Conservation (phyloP, 306 rosid species). For the Dalbergia cochinchinensis region DNA sequence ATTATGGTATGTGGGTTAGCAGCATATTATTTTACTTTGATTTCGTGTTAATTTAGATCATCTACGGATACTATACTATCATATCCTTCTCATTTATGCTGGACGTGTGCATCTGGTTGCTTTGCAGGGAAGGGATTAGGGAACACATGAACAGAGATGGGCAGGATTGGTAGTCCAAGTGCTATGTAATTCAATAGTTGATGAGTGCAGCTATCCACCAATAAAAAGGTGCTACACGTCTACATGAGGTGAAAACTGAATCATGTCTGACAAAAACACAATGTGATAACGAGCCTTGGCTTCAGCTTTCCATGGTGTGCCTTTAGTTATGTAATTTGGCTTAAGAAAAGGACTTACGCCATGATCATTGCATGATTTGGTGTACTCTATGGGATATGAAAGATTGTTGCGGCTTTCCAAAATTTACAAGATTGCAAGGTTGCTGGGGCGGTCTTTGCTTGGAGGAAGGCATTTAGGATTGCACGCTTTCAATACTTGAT, state of each 20-base stretch:
- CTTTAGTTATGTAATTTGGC: slow-evolving; percentile 4
- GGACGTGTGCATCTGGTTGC: too few species aligned
- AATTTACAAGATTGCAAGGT: slow-evolving; percentile 7
- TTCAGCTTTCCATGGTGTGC: not conserved
- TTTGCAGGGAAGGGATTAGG: too few species aligned
- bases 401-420: slow-evolving; percentile 8
- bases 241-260: slow-evolving; percentile 20
- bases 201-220: not conserved
- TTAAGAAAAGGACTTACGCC: not conserved
- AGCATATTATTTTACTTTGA: too few species aligned
- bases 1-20: too few species aligned
- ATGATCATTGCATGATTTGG: slow-evolving; percentile 1
- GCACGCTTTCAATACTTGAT: not conserved
- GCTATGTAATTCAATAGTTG: not conserved
- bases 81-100: too few species aligned
- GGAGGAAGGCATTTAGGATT: not conserved
- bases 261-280: slow-evolving; percentile 14
- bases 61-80: too few species aligned
- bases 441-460: not conserved
- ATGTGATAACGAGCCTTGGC: slow-evolving; percentile 15
- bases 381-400: not conserved
- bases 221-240: not conserved
- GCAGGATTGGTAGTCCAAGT: too few species aligned
- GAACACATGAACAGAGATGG: too few species aligned
- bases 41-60: too few species aligned